Base-by-base conservation (phyloP, 2,329 filamentous ascomycete genomes). In the Penicillium sp. region DNA sequence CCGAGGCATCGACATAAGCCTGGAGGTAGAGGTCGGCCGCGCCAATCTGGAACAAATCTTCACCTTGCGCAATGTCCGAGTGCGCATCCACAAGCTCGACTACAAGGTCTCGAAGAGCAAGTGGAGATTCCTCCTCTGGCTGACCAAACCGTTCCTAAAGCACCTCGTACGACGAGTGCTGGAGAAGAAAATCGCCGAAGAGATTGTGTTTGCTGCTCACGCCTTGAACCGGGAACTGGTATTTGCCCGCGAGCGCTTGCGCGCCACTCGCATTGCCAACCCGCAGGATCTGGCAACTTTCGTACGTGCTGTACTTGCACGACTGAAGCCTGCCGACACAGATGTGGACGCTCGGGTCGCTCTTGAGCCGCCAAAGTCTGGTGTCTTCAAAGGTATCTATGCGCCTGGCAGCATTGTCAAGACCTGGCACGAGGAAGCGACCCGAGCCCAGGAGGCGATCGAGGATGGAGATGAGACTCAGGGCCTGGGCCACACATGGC, bases 401-500 rank as follows among this genome's bases (percentile, higher is more conserved):
- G 86, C 92, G 0, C 92, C 92, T 0, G 91, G 89, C 0, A 95
- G 90, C 68, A 75, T 96, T 24, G 87, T 93, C 44, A 90, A 88
- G 72, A 70, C 95, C n/a, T 95, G 89, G 89, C 82, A 92, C 57
- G 85, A 90, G 56, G 87, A 95, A 71, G 89, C 82, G 0, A 72
- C 75, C 20, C 76, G 78, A 53, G 89, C 88, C 0, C 78, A 78
- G 18, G 87, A 95, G 68, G 78, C 83, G 35, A 81, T 95, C 32
- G 83, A 91, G 56, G 87, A 92, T 56, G 67, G 67, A 5, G 84
- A 83, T 63, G 81, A 84, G 47, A 75, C 75, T 41, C 83, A 79
- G 13, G 87, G 67, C 8, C 24, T 66, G 42, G 58, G 59, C 13
- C 47, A 51, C 25, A 72, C 87, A 0, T 95, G 90, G 90, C 80